Percentiles rank a stretch among this genome's conserved stretches.
phyloP scores from a whole-genome alignment of 2,329 filamentous ascomycete species.

The Ceratocystis destructans region DNA sequence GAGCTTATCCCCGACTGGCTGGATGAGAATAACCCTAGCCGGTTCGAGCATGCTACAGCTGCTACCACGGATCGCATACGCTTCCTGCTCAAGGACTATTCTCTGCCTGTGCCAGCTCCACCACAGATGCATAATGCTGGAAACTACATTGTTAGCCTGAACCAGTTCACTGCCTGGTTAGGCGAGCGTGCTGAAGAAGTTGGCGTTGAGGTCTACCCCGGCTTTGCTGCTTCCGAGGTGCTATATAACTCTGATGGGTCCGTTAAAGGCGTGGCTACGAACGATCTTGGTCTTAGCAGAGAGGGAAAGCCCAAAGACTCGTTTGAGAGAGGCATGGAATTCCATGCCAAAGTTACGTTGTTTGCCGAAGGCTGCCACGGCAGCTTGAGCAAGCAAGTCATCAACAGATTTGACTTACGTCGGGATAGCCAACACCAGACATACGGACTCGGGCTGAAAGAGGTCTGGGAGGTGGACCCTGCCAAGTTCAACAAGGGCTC shows the following conservation, averaged over 20 bases:
- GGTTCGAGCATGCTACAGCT: slow-evolving; percentile 77
- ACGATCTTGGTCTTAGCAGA: slow-evolving; percentile 74
- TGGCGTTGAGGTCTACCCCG: slow-evolving; percentile 90
- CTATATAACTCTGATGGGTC: slow-evolving; percentile 76
- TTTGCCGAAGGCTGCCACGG: slow-evolving; percentile 94
- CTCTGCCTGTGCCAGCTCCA: slow-evolving; percentile 72
- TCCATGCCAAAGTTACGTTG: slow-evolving; percentile 80
- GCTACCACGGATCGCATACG: slow-evolving; percentile 79
- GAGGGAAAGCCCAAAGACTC: slow-evolving; percentile 74
- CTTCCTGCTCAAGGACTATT: slow-evolving; percentile 69
- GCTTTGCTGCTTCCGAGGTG: slow-evolving; percentile 87
- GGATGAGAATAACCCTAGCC: slow-evolving; percentile 69
- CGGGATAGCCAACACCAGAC: slow-evolving; percentile 86
- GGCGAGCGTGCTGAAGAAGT: slow-evolving; percentile 92
- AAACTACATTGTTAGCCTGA: slow-evolving; percentile 94
- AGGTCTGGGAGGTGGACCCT: slow-evolving; percentile 91
- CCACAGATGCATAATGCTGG: slow-evolving; percentile 98
- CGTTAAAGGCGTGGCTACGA: slow-evolving; percentile 88
- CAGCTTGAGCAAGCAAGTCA: slow-evolving; percentile 85
- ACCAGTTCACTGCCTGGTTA: slow-evolving; percentile 90
- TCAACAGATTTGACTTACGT: slow-evolving; percentile 84
- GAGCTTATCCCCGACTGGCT: slow-evolving; percentile 93
- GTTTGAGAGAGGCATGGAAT: slow-evolving; percentile 97
- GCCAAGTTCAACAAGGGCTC: slow-evolving; percentile 83
- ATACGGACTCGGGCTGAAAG: slow-evolving; percentile 87